phyloP scores from a whole-genome alignment of 768 basidiomycete species.

The Pisolithus albus region DNA sequence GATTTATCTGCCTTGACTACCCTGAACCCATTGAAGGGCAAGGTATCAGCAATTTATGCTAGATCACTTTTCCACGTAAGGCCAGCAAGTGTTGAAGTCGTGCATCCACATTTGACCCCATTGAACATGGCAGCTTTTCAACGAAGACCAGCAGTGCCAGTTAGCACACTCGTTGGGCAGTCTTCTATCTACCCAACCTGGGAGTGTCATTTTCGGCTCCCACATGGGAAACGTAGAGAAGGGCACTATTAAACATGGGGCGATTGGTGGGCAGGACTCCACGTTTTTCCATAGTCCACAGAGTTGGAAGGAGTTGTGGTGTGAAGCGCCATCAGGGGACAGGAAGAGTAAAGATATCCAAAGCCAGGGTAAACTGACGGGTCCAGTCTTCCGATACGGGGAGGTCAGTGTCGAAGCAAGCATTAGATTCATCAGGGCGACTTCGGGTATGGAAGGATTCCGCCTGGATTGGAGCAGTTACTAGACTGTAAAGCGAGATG shows the following conservation, averaged over 20 bases:
- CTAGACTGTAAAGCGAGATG: background rate
- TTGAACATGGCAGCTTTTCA: slow-evolving; percentile 16
- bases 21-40: slow-evolving; percentile 40
- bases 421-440: background rate
- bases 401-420: background rate
- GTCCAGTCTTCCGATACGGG: slow-evolving; percentile 15
- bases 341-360: background rate
- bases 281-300: slow-evolving; percentile 22
- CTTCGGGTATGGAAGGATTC: background rate
- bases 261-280: slow-evolving; percentile 1
- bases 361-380: background rate
- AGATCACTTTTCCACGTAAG: slow-evolving; percentile 39
- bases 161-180: slow-evolving; percentile 19
- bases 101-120: background rate
- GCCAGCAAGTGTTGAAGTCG: no score
- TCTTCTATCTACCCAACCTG: slow-evolving; percentile 22
- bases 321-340: slow-evolving; percentile 1
- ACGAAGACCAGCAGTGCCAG: slow-evolving; percentile 18
- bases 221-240: slow-evolving; percentile 15
- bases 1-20: slow-evolving; percentile 29
- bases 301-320: slow-evolving; percentile 25
- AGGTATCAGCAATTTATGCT: slow-evolving; percentile 43
- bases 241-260: slow-evolving; percentile 1
- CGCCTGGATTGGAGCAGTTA: background rate
- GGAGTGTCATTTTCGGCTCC: slow-evolving; percentile 26